Evolutionary conservation across 805 yeast genomes (phyloP).

Genomic region (Wickerhamiella kazuoi): DNA sequence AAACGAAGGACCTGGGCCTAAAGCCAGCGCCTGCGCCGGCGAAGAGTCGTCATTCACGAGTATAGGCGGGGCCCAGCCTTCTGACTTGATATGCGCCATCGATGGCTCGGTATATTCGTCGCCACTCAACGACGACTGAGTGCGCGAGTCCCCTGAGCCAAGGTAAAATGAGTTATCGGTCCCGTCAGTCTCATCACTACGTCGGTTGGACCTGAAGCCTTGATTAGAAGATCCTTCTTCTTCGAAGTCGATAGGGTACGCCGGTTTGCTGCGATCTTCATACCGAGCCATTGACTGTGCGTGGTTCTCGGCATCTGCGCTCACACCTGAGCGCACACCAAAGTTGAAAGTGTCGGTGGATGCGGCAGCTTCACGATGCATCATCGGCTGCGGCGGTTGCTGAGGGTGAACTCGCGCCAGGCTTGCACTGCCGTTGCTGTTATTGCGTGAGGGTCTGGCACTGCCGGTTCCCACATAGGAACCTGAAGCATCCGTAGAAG

Average conservation of each 20-base stretch:
- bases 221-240: too few relatives aligned
- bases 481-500: too few relatives aligned
- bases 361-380: neutral
- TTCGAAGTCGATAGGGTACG: too few relatives aligned
- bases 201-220: too few relatives aligned
- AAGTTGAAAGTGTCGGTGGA: neutral
- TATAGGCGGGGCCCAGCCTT: neutral
- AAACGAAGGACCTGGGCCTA: neutral
- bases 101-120: neutral
- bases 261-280: too few relatives aligned
- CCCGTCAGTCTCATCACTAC: neutral
- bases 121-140: neutral
- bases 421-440: too few relatives aligned
- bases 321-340: neutral
- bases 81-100: neutral
- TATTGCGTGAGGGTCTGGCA: too few relatives aligned
- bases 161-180: neutral
- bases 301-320: neutral
- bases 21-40: neutral
- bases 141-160: neutral
- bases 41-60: neutral
- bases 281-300: neutral
- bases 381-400: neutral
- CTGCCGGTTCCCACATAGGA: too few relatives aligned
- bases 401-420: too few relatives aligned